Conservation (phyloP, 2,329 filamentous ascomycete genomes). For the Aphanocladium album region DNA sequence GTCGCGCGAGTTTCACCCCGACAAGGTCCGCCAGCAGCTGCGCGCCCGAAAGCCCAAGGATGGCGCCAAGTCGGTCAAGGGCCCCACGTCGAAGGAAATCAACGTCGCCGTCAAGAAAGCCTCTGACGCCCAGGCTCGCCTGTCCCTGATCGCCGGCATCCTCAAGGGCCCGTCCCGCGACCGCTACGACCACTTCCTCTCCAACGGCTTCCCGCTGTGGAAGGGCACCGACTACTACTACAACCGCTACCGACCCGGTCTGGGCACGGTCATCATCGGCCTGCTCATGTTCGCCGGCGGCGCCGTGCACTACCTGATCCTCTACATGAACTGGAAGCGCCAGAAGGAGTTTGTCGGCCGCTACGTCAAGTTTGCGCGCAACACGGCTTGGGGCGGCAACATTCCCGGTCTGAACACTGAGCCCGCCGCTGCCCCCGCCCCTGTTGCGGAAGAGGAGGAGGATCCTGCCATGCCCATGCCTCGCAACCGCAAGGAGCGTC, state of each 20-base stretch:
- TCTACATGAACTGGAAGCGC: constrained; percentile 83
- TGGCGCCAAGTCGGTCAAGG: constrained; percentile 62
- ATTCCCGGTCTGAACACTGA: constrained; percentile 61
- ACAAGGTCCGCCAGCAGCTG: constrained; percentile 88
- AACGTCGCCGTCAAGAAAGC: constrained; percentile 75
- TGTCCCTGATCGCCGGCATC: constrained; percentile 80
- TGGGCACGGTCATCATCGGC: constrained; percentile 77
- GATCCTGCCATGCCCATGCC: constrained; percentile 47
- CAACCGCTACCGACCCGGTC: constrained; percentile 81
- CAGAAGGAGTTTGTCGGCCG: constrained; percentile 87
- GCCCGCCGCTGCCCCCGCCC: constrained; percentile 35
- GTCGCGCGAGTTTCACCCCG: constrained; percentile 78
- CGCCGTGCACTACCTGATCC: constrained; percentile 76
- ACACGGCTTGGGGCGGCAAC: constrained; percentile 86
- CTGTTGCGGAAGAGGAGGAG: constrained; percentile 43
- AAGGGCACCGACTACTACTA: constrained; percentile 99
- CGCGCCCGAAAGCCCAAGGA: constrained; percentile 60
- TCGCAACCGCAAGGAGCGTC: constrained; percentile 80
- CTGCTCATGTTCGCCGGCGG: constrained; percentile 80
- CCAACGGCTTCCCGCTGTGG: constrained; percentile 92
- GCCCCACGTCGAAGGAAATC: constrained; percentile 69
- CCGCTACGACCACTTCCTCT: constrained; percentile 90
- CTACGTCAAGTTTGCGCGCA: constrained; percentile 85
- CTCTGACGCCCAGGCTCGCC: constrained; percentile 73
- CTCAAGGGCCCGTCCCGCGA: constrained; percentile 74